Base-by-base conservation (phyloP, 331 rosid species). In the Malus hybrid region DNA sequence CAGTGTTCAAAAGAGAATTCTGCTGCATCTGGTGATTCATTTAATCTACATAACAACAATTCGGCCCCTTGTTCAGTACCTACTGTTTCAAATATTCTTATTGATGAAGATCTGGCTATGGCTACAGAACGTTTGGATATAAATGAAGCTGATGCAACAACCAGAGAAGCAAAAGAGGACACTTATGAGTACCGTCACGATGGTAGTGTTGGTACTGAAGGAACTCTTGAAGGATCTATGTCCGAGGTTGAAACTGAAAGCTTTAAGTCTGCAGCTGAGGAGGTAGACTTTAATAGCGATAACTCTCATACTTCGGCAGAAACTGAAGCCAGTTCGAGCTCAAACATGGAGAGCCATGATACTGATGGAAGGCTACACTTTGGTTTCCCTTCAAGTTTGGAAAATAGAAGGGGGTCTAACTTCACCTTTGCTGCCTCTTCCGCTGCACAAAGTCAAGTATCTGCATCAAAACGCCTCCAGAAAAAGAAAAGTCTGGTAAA, bases 341-440 rank as follows among this genome's bases (percentile, higher is more conserved):
- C 82, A 63, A 86, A 76, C n/a, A 26, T 81, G 48, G 87, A 86
- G 75, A 76, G 74, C 34, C 56, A 46, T 79, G 82, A 88, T 79
- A 76, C 63, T 62, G 87, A 87, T 71, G 75, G 73, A 68, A 78
- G 80, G 73, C 68, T 73, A 48, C 86, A 74, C 76, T 74, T 78
- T 46, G 80, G 79, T 74, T 57, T 82, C 83, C 71, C 84, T 86
- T 84, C 88, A 65, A 81, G 84, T 79, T 81, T 88, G 30, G 86
- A 79, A 19, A 85, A 86, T 73, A 64, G 65, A 71, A 80, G 80
- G 70, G 85, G 88, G 61, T 86, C 82, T 34, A 83, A 78, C 77
- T 95, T 92, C 86, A 92, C 86, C 63, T 95, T 90, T 86, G 87
- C 93, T 58, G 97, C 99, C 74, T 75, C 97, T 74, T 80, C 83